phyloP scores from a whole-genome alignment of 1,284 basidiomycete genomes.

The Leccinum pallidistipes region DNA sequence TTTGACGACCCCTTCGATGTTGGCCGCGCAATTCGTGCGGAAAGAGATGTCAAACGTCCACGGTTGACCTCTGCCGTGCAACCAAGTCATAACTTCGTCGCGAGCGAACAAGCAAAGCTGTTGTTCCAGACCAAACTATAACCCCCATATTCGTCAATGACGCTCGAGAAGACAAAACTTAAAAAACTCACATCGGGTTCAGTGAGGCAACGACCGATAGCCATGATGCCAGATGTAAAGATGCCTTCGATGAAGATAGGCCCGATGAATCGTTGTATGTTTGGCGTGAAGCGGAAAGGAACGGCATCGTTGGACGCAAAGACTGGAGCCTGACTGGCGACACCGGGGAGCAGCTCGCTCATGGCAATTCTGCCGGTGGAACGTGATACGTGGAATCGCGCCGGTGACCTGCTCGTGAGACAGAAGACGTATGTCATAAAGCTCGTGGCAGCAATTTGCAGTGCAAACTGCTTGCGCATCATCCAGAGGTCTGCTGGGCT shows the following conservation, averaged over 20 bases:
- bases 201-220: constrained; percentile 88
- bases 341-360: constrained; percentile 85
- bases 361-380: constrained; percentile 89
- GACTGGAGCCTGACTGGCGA: constrained; percentile 55
- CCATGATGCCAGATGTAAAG: constrained; percentile 84
- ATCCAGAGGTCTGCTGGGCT: constrained; percentile 91
- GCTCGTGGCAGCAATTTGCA: constrained; percentile 85
- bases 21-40: constrained; percentile 68
- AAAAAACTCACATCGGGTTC: constrained; percentile 78
- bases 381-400: constrained; percentile 87
- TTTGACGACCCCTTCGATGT: constrained; percentile 83
- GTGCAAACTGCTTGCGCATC: constrained; percentile 95
- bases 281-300: constrained; percentile 96
- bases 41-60: constrained; percentile 61
- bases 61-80: constrained; percentile 50
- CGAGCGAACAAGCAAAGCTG: constrained; percentile 88
- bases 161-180: background rate
- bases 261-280: constrained; percentile 93
- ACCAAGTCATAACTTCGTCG: constrained; percentile 88
- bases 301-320: constrained; percentile 85
- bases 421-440: constrained; percentile 94
- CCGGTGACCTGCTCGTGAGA: constrained; percentile 81
- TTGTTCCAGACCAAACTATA: constrained; percentile 84
- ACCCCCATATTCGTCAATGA: constrained; percentile 2
- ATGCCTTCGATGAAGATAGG: constrained; percentile 91